A percentile compares a stretch with the other conserved stretches of the same genome.
Conservation (phyloP, 2,329 filamentous ascomycete genomes). For the Hypoxylon sp. region DNA sequence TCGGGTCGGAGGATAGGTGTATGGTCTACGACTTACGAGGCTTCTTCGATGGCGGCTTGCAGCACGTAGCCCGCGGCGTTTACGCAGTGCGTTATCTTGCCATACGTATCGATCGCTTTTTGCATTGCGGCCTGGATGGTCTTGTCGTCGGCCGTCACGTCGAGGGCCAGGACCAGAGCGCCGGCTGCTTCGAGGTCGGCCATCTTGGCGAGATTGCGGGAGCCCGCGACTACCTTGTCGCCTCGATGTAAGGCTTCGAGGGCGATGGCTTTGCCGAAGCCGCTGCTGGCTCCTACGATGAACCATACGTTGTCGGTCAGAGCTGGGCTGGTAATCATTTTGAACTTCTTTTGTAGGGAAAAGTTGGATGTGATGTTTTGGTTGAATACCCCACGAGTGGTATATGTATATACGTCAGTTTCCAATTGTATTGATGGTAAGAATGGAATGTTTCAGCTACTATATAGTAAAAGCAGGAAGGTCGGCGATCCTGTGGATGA, state of each 20-base stretch:
- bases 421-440: conserved; percentile 1
- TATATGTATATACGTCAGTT: not conserved
- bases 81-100: conserved; percentile 57
- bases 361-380: not conserved
- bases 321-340: no score
- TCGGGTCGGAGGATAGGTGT: not conserved
- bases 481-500: conserved; percentile 2
- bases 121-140: conserved; percentile 50
- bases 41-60: conserved; percentile 54
- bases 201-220: conserved; percentile 53
- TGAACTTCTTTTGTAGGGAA: no score
- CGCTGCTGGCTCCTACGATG: conserved; percentile 60
- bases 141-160: conserved; percentile 53
- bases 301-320: conserved; percentile 57
- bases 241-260: conserved; percentile 54
- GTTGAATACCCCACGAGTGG: not conserved
- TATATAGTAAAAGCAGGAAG: no score
- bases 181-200: conserved; percentile 54
- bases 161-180: conserved; percentile 55
- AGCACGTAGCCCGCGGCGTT: conserved; percentile 59
- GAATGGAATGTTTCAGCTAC: conserved; percentile 5
- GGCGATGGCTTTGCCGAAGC: conserved; percentile 59
- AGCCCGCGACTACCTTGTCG: conserved; percentile 61
- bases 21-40: conserved; percentile 32
- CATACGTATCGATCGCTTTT: conserved; percentile 45